phyloP scores from a whole-genome alignment of 192 early-diverging fungal genomes.

The Podila clonocystis region DNA sequence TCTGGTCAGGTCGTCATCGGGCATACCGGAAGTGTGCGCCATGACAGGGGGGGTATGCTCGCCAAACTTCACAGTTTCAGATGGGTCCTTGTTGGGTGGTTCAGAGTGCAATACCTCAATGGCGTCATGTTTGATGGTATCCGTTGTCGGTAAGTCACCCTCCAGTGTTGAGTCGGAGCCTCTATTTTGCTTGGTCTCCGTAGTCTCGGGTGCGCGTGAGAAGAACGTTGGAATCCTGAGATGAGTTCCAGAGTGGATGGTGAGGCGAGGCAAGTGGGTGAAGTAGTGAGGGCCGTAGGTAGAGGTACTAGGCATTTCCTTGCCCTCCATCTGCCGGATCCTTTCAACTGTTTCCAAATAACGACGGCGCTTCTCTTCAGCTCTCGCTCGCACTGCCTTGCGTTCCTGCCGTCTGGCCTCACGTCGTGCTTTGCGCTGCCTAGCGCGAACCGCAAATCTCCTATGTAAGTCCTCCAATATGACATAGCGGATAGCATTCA shows the following conservation, averaged over 20 bases:
- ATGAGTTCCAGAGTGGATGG: not conserved
- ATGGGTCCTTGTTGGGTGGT: too few species aligned
- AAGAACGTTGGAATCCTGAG: slow-evolving; percentile 4
- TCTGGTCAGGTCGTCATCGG: not conserved
- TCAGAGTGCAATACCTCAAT: too few species aligned
- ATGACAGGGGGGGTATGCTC: too few species aligned
- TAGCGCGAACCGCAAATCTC: slow-evolving; percentile 16
- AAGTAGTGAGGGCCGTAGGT: slow-evolving; percentile 2
- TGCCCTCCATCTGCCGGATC: slow-evolving; percentile 4
- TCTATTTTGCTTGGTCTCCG: too few species aligned
- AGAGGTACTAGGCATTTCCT: not conserved
- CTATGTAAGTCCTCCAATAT: slow-evolving; percentile 32
- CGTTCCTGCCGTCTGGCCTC: slow-evolving; percentile 12
- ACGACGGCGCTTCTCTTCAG: slow-evolving; percentile 9
- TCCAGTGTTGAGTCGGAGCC: too few species aligned
- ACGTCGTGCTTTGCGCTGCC: slow-evolving; percentile 23
- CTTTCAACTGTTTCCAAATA: not conserved
- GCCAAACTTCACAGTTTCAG: too few species aligned
- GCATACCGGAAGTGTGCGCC: too few species aligned
- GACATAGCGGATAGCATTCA: slow-evolving; percentile 47
- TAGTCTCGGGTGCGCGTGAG: not conserved
- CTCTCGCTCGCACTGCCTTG: not conserved
- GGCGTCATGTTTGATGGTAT: too few species aligned
- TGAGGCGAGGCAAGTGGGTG: slow-evolving; percentile 7
- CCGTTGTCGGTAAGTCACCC: too few species aligned